These are phyloP conservation scores for Buddleja alternifolia DNA, from an alignment of 257 asterid genomes.

Conservation along the genomic window DNA sequence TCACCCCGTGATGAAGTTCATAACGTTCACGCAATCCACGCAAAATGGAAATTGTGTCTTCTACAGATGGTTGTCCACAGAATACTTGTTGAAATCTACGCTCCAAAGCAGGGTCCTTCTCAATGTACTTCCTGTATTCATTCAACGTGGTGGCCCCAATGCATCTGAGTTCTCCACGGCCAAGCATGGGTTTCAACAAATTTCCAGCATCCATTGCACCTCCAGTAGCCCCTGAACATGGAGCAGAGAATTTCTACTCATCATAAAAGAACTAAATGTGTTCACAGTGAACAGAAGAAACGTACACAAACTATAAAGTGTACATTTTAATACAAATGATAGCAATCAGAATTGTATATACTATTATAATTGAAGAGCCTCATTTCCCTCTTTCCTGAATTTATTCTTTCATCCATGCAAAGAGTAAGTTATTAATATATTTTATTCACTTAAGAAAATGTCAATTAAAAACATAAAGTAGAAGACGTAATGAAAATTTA, in stretches of 20 bases:
- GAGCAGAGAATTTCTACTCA: constrained; percentile 2
- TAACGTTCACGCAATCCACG: constrained; percentile 96
- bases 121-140: constrained; percentile 87
- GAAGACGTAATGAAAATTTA: too few relatives aligned
- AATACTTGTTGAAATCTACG: constrained; percentile 95
- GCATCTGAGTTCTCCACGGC: constrained; percentile 93
- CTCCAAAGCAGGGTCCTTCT: constrained; percentile 94
- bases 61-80: constrained; percentile 92
- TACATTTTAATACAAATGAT: neutral
- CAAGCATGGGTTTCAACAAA: constrained; percentile 93
- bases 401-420: too few relatives aligned
- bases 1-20: constrained; percentile 93
- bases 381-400: too few relatives aligned
- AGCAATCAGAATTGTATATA: neutral
- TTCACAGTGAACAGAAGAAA: neutral
- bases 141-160: constrained; percentile 92
- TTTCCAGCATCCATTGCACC: constrained; percentile 96
- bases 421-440: too few relatives aligned
- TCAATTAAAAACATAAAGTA: too few relatives aligned
- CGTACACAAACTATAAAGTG: neutral
- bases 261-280: constrained; percentile 3
- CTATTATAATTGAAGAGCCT: too few relatives aligned
- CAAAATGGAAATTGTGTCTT: constrained; percentile 84
- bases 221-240: constrained; percentile 72
- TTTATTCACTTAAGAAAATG: too few relatives aligned